phyloP scores from a whole-genome alignment of 2,329 filamentous ascomycete genomes.

The Parastagonospora avenae region DNA sequence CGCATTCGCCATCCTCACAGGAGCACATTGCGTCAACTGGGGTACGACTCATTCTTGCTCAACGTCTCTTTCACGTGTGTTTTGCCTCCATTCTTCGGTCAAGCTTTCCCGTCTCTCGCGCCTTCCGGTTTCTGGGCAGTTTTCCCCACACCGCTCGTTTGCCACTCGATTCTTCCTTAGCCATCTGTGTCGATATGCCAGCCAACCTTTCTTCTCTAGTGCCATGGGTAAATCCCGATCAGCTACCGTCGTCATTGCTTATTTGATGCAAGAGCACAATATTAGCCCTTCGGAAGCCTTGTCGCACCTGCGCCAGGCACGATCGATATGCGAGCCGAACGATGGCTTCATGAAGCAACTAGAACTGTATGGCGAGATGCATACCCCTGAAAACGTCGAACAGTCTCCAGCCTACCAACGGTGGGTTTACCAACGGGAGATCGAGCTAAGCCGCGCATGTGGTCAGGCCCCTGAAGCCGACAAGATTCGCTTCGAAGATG shows the following conservation, averaged over 20 bases:
- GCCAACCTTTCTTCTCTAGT: conserved; percentile 57
- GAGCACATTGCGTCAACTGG: conserved; percentile 10
- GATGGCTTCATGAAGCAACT: conserved; percentile 89
- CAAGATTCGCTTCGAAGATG: conserved; percentile 82
- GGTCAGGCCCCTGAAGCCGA: conserved; percentile 78
- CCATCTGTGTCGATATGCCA: conserved; percentile 42
- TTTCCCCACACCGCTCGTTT: conserved; percentile 43
- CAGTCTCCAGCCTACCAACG: conserved; percentile 79
- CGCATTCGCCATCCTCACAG: conserved; percentile 42
- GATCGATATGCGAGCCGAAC: conserved; percentile 86
- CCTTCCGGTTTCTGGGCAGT: conserved; percentile 22
- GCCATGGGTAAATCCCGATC: conserved; percentile 97
- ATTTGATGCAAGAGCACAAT: conserved; percentile 68
- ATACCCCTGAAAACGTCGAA: conserved; percentile 72
- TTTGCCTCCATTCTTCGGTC: conserved; percentile 17
- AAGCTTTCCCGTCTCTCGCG: conserved; percentile 13
- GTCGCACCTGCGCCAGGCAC: conserved; percentile 68
- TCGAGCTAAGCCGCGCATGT: conserved; percentile 70
- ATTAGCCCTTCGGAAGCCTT: conserved; percentile 69
- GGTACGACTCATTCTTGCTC: conserved; percentile 13
- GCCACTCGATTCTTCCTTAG: conserved; percentile 34
- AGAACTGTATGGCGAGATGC: conserved; percentile 85
- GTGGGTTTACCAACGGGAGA: conserved; percentile 70
- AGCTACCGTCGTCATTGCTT: conserved; percentile 81
- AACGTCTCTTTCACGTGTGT: conserved; percentile 23